A percentile compares a stretch with the other conserved stretches of the same genome.
Evolutionary conservation across 305 asterid genomes (phyloP).

Genomic region (Fraxinus latifolia): DNA sequence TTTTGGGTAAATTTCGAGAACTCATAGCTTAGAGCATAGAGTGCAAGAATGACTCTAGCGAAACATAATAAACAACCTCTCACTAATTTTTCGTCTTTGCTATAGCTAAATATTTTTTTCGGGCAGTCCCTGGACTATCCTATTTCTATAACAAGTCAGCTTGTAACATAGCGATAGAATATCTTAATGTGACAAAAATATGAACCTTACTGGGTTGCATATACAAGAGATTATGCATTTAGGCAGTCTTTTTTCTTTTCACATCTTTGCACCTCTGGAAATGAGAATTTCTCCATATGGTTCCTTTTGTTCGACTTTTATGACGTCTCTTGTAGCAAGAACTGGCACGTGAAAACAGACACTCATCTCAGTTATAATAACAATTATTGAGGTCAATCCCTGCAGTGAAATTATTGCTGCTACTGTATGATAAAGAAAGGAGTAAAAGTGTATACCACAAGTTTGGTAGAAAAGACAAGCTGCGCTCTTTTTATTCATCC

Average conservation of each 20-base stretch:
- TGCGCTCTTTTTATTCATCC: constrained; percentile 70
- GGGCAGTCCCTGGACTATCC: not conserved
- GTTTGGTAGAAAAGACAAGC: constrained; percentile 85
- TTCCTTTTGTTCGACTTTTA: constrained; percentile 47
- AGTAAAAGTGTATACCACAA: constrained; percentile 48
- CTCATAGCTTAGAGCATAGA: not conserved
- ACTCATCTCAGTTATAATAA: not conserved
- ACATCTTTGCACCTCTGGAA: constrained; percentile 74
- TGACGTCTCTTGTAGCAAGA: constrained; percentile 61
- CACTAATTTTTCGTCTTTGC: not conserved
- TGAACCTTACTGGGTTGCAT: not conserved
- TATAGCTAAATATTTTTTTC: not conserved
- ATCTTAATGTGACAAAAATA: not conserved
- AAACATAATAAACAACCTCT: not conserved
- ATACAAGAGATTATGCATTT: not conserved
- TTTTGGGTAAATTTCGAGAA: not conserved
- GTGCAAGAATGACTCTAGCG: not conserved
- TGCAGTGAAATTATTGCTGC: not conserved
- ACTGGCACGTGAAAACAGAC: constrained; percentile 35
- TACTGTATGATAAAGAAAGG: not conserved
- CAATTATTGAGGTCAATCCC: not conserved
- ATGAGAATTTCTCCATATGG: constrained; percentile 70
- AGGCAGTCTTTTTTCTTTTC: constrained; percentile 15
- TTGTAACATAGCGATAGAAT: not conserved
- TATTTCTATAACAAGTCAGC: not conserved